phyloP scores from a whole-genome alignment of 805 yeast genomes.

The Diddensiella caesifluorescens region DNA sequence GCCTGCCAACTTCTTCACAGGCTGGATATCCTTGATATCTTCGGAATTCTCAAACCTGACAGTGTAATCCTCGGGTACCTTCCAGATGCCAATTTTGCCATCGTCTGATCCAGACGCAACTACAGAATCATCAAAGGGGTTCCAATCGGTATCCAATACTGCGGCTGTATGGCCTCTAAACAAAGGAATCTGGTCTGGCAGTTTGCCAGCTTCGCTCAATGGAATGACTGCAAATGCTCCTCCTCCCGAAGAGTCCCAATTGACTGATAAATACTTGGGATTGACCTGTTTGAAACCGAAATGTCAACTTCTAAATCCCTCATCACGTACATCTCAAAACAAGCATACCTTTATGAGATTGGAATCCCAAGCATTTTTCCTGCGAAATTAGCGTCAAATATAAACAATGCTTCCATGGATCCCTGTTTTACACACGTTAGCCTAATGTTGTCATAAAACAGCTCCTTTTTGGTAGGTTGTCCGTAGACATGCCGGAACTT shows the following conservation, averaged over 20 bases:
- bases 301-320: conserved; percentile 1
- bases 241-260: conserved; percentile 95
- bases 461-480: conserved; percentile 69
- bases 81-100: conserved; percentile 80
- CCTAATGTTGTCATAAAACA: conserved; percentile 60
- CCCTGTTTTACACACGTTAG: conserved; percentile 28
- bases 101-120: conserved; percentile 80
- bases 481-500: conserved; percentile 96
- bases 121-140: conserved; percentile 76
- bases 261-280: conserved; percentile 78
- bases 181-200: conserved; percentile 88
- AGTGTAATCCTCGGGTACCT: conserved; percentile 75
- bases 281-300: conserved; percentile 42
- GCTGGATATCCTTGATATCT: conserved; percentile 61
- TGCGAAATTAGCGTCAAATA: conserved; percentile 44
- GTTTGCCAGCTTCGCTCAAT: conserved; percentile 75
- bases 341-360: conserved; percentile 61
- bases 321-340: background rate
- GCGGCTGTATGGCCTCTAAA: conserved; percentile 96
- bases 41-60: conserved; percentile 36
- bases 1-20: conserved; percentile 68
- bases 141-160: conserved; percentile 91
- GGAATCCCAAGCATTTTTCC: conserved; percentile 95
- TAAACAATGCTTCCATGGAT: background rate
- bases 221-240: conserved; percentile 97